These are phyloP conservation scores for Hemileccinum rubropunctum DNA, from an alignment of 768 basidiomycete genomes.

Conservation along the genomic window DNA sequence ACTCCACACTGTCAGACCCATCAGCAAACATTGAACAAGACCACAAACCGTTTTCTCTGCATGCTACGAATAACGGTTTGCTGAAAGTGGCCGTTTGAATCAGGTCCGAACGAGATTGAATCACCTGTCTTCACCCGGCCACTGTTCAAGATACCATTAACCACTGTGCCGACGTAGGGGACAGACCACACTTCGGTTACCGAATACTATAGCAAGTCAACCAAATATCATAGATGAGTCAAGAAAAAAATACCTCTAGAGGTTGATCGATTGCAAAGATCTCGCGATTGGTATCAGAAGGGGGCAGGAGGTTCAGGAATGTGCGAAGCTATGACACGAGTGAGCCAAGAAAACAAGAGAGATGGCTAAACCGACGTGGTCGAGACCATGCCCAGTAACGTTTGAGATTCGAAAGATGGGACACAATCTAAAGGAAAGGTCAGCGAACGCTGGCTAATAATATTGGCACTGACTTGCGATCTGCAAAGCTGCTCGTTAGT, in stretches of 20 bases:
- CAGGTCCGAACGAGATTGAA: slow-evolving; percentile 82
- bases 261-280: slow-evolving; percentile 80
- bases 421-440: slow-evolving; percentile 57
- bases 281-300: slow-evolving; percentile 79
- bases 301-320: slow-evolving; percentile 87
- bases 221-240: background rate
- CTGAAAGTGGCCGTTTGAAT: slow-evolving; percentile 86
- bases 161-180: slow-evolving; percentile 81
- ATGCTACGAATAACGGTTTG: slow-evolving; percentile 84
- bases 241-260: slow-evolving; percentile 54
- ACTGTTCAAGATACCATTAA: slow-evolving; percentile 79
- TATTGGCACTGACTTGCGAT: slow-evolving; percentile 54
- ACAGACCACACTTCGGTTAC: slow-evolving; percentile 88
- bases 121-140: slow-evolving; percentile 80
- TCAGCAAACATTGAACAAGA: background rate
- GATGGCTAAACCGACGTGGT: slow-evolving; percentile 48
- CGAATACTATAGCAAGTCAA: slow-evolving; percentile 55
- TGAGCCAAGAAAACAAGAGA: slow-evolving; percentile 10
- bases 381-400: slow-evolving; percentile 90
- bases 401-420: slow-evolving; percentile 93
- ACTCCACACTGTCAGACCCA: slow-evolving; percentile 3
- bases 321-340: slow-evolving; percentile 59
- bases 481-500: slow-evolving; percentile 68
- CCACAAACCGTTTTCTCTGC: slow-evolving; percentile 79
- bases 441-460: background rate